Evolutionary conservation across 768 basidiomycete genomes (phyloP).

Genomic region (Termitomyces sp.): DNA sequence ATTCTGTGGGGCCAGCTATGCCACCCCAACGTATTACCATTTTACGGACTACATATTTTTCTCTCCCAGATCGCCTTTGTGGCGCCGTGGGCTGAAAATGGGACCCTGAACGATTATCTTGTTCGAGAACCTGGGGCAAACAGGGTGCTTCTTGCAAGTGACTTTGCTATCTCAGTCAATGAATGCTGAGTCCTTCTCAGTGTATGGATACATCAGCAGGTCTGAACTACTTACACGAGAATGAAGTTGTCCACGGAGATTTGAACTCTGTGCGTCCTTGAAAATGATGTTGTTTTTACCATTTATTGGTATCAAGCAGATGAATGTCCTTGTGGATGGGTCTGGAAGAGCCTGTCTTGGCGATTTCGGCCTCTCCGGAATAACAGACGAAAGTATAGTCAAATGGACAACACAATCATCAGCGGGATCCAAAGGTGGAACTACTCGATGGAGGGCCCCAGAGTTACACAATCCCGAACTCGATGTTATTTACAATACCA

Average conservation of each 20-base stretch:
- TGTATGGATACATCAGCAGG: constrained; percentile 19
- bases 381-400: constrained; percentile 15
- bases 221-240: constrained; percentile 11
- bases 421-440: constrained; percentile 13
- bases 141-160: constrained; percentile 24
- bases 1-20: constrained; percentile 23
- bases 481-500: constrained; percentile 6
- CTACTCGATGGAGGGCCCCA: constrained; percentile 22
- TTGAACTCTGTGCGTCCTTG: constrained; percentile 15
- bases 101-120: constrained; percentile 24
- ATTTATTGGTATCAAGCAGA: constrained; percentile 2
- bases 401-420: constrained; percentile 12
- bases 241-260: too few species aligned
- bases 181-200: not conserved
- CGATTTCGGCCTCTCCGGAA: constrained; percentile 22
- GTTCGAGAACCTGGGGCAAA: constrained; percentile 14
- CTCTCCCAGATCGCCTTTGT: constrained; percentile 22
- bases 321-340: constrained; percentile 20
- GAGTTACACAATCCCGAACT: constrained; percentile 15
- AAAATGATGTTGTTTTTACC: not conserved
- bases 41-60: constrained; percentile 19
- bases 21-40: constrained; percentile 24
- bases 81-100: constrained; percentile 21
- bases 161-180: not conserved
- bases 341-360: constrained; percentile 19